Percentiles rank a stretch among this genome's conserved stretches.
These are phyloP conservation scores for Mycena pura DNA, from an alignment of 768 basidiomycete genomes.

Conservation along the genomic window DNA sequence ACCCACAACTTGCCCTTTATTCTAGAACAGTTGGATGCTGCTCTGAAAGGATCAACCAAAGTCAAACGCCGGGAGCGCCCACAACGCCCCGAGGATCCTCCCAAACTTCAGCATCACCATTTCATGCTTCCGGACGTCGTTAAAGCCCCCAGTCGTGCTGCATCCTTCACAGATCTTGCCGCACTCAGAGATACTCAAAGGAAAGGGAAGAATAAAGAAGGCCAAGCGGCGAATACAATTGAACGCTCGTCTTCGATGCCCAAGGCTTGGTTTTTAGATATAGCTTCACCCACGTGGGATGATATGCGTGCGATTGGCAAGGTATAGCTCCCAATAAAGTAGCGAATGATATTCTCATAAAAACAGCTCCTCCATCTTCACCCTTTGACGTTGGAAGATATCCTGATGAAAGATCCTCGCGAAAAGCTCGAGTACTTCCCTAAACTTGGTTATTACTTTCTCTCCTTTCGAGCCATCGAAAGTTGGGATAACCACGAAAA, in stretches of 20 bases:
- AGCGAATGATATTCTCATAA: background rate
- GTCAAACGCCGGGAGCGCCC: constrained; percentile 35
- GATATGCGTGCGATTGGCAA: constrained; percentile 88
- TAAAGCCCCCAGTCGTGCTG: constrained; percentile 33
- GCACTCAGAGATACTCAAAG: constrained; percentile 31
- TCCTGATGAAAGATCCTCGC: constrained; percentile 87
- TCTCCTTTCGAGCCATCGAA: constrained; percentile 86
- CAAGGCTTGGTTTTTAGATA: constrained; percentile 90
- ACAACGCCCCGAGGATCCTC: constrained; percentile 9
- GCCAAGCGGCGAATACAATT: background rate
- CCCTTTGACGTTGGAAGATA: constrained; percentile 92
- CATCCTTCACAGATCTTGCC: constrained; percentile 37
- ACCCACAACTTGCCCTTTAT: constrained; percentile 57
- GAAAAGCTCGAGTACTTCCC: constrained; percentile 92
- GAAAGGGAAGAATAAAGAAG: constrained; percentile 58
- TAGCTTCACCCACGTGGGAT: constrained; percentile 85
- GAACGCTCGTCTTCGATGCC: constrained; percentile 33
- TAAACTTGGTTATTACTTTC: constrained; percentile 89
- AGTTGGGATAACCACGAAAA: constrained; percentile 44
- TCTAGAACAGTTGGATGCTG: constrained; percentile 55
- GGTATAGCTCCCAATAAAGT: constrained; percentile 42
- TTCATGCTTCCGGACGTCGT: constrained; percentile 42
- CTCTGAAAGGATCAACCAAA: constrained; percentile 49
- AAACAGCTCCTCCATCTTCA: constrained; percentile 83
- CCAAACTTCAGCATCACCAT: constrained; percentile 33